Conservation (phyloP, 2,329 filamentous ascomycete species). For the Madurella mycetomatis region DNA sequence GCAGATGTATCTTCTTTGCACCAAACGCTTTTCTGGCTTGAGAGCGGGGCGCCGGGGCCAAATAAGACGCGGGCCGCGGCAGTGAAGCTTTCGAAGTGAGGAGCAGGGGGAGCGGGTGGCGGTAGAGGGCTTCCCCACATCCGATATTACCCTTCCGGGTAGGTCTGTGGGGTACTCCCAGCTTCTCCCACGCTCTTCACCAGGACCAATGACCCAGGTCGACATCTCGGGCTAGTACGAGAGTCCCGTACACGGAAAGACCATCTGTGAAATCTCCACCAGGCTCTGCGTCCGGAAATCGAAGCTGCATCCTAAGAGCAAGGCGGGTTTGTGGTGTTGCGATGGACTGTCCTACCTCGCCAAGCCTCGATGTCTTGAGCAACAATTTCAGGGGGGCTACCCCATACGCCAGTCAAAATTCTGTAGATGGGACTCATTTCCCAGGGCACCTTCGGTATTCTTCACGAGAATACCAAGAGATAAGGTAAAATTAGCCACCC, state of each 20-base stretch:
- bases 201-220: too few relatives aligned
- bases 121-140: constrained; percentile 12
- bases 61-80: not conserved
- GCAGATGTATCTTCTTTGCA: not conserved
- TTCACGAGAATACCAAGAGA: not conserved
- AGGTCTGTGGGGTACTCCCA: constrained; percentile 12
- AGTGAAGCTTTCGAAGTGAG: not conserved
- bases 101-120: constrained; percentile 10
- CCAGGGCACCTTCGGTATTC: not conserved
- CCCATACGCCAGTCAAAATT: not conserved
- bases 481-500: not conserved
- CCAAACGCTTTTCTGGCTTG: too few relatives aligned
- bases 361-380: not conserved
- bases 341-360: not conserved
- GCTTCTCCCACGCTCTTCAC: too few relatives aligned
- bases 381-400: constrained; percentile 2
- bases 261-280: too few relatives aligned
- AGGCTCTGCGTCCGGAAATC: too few relatives aligned
- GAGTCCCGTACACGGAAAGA: too few relatives aligned
- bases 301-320: too few relatives aligned
- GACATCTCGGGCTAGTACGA: too few relatives aligned
- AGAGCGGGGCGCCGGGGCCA: too few relatives aligned
- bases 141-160: constrained; percentile 12
- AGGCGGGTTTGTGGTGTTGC: too few relatives aligned
- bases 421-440: not conserved